phyloP scores from a whole-genome alignment of 345 rosid species.

The Boechera divaricarpa region DNA sequence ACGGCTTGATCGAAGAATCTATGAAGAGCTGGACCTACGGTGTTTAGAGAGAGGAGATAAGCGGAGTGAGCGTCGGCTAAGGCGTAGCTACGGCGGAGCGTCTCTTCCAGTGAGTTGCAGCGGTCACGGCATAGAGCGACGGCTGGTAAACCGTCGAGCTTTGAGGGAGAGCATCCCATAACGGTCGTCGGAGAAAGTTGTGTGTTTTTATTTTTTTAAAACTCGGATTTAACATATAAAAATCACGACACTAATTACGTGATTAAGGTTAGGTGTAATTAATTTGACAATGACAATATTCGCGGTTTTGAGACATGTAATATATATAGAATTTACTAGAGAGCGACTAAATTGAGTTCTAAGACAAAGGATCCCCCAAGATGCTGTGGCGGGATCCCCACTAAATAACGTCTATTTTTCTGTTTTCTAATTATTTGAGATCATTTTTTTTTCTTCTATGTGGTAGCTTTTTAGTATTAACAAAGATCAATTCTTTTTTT shows the following conservation, averaged over 20 bases:
- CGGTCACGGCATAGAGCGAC: conserved; percentile 68
- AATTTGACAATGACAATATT: neutral
- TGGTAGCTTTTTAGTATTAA: neutral
- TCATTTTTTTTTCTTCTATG: neutral
- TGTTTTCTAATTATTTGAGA: neutral
- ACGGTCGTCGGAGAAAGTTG: conserved; percentile 34
- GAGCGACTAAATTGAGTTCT: neutral
- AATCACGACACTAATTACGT: neutral
- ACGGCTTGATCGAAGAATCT: conserved; percentile 48
- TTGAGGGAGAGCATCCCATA: conserved; percentile 51
- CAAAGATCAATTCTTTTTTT: neutral
- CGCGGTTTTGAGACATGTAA: neutral
- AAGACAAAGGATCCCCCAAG: neutral
- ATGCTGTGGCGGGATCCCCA: conserved; percentile 36
- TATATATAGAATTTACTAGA: neutral
- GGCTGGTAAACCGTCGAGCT: conserved; percentile 62
- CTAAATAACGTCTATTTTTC: conserved; percentile 17
- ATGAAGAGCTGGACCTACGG: conserved; percentile 54
- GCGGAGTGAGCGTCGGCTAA: conserved; percentile 62
- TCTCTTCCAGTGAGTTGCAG: conserved; percentile 58
- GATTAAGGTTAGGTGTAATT: conserved; percentile 18
- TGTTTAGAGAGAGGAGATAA: conserved; percentile 55
- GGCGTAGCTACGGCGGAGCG: conserved; percentile 61
- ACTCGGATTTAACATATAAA: neutral
- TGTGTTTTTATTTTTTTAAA: neutral